Percentiles rank a stretch among this genome's conserved stretches.
Conservation (phyloP, 371 early-diverging fungal species). For the Mortierella sp. region DNA sequence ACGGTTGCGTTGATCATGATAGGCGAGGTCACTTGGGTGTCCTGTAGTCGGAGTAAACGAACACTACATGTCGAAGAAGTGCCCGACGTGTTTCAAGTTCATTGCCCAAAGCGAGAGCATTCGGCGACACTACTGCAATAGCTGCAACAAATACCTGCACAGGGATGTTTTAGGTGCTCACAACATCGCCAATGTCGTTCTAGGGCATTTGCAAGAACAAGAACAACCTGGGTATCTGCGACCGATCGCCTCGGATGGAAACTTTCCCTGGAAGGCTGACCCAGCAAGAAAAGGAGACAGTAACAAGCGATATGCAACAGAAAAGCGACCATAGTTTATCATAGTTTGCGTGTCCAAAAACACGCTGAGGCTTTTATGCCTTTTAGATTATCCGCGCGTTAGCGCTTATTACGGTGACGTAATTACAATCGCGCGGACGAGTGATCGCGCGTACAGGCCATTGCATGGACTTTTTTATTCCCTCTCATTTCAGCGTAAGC, state of each 20-base stretch:
- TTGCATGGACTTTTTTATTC: too few species aligned
- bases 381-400: too few species aligned
- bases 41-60: conserved; percentile 6
- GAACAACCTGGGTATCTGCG: conserved; percentile 10
- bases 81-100: conserved; percentile 5
- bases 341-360: too few species aligned
- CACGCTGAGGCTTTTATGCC: too few species aligned
- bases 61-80: conserved; percentile 15
- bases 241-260: conserved; percentile 8
- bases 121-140: conserved; percentile 3
- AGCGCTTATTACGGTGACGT: too few species aligned
- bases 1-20: not conserved
- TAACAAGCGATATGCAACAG: too few species aligned
- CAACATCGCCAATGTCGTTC: conserved; percentile 13
- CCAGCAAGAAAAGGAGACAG: too few species aligned
- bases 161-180: conserved; percentile 16
- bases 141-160: conserved; percentile 11
- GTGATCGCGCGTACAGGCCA: too few species aligned
- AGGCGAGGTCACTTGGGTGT: conserved; percentile 1
- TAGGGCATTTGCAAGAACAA: conserved; percentile 7
- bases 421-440: too few species aligned
- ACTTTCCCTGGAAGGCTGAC: conserved; percentile 4
- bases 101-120: conserved; percentile 3
- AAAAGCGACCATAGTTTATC: too few species aligned
- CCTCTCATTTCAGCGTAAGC: too few species aligned